phyloP scores from a whole-genome alignment of 257 asterid species.

The Phtheirospermum japonicum region DNA sequence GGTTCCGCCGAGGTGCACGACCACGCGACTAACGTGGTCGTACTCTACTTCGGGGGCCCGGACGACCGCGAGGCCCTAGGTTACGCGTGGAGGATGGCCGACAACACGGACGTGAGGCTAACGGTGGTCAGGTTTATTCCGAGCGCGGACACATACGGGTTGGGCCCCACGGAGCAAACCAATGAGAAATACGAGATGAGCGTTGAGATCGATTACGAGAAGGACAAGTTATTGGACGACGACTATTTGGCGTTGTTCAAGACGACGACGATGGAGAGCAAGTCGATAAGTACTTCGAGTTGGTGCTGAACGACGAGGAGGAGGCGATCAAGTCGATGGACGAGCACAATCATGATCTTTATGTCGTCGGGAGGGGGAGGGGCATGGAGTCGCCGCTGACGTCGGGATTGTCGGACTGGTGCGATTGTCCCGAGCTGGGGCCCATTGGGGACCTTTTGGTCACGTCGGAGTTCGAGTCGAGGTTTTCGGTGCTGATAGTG shows the following conservation, averaged over 20 bases:
- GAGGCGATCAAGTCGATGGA: slow-evolving; percentile 77
- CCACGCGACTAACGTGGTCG: slow-evolving; percentile 42
- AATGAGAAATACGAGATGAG: slow-evolving; percentile 37
- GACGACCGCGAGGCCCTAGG: slow-evolving; percentile 89
- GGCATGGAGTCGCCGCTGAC: slow-evolving; percentile 63
- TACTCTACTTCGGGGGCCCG: slow-evolving; percentile 74
- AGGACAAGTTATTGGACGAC: slow-evolving; percentile 57
- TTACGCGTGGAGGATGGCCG: slow-evolving; percentile 76
- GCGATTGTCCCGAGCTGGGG: slow-evolving; percentile 94
- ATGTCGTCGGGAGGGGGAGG: slow-evolving; percentile 81
- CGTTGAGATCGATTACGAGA: slow-evolving; percentile 44
- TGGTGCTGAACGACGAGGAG: slow-evolving; percentile 68
- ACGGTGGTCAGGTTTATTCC: slow-evolving; percentile 67
- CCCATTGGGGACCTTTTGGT: slow-evolving; percentile 86
- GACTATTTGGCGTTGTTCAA: slow-evolving; percentile 55
- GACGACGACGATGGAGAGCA: slow-evolving; percentile 37
- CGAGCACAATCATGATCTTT: slow-evolving; percentile 49
- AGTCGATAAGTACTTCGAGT: slow-evolving; percentile 44
- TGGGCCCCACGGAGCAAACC: slow-evolving; percentile 20
- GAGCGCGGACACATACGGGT: slow-evolving; percentile 32
- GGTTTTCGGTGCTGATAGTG: slow-evolving; percentile 68
- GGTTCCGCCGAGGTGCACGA: slow-evolving; percentile 42
- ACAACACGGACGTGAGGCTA: slow-evolving; percentile 38
- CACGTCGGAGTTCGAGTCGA: slow-evolving; percentile 70
- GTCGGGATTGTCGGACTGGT: slow-evolving; percentile 81